Percentiles rank a stretch among this genome's conserved stretches.
phyloP scores from a whole-genome alignment of 805 yeast species.

The Aciculoconidium aculeatum region DNA sequence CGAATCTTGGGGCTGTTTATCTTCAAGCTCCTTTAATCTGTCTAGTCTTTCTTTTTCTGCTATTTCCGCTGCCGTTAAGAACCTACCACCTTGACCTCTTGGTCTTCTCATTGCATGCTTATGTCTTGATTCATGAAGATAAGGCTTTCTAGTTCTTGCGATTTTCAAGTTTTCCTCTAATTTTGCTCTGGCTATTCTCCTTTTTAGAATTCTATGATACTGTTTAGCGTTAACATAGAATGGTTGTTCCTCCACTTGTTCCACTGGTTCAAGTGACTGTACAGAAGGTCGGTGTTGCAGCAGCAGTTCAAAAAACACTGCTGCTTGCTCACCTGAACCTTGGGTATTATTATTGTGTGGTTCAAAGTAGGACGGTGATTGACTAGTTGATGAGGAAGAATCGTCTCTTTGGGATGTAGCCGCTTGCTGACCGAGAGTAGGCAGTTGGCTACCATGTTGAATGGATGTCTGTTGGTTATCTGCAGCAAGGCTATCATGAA shows the following conservation, averaged over 20 bases:
- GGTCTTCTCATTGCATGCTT: slow-evolving; percentile 99
- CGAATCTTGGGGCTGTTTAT: slow-evolving; percentile 13
- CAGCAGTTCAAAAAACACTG: too few species aligned
- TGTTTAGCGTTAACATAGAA: slow-evolving; percentile 97
- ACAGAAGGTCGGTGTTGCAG: too few species aligned
- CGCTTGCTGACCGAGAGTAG: too few species aligned
- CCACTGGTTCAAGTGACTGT: too few species aligned
- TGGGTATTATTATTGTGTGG: too few species aligned
- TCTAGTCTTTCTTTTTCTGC: slow-evolving; percentile 40
- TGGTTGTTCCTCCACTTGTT: slow-evolving; percentile 76
- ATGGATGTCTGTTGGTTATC: too few species aligned
- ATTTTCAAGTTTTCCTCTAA: slow-evolving; percentile 84
- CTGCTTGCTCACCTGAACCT: too few species aligned
- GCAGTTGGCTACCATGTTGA: too few species aligned
- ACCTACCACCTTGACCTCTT: slow-evolving; percentile 97
- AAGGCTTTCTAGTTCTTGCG: slow-evolving; percentile 87
- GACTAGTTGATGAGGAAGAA: too few species aligned
- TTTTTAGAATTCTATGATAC: slow-evolving; percentile 86
- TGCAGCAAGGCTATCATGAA: too few species aligned
- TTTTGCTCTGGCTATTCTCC: slow-evolving; percentile 90
- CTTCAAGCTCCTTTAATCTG: slow-evolving; percentile 30
- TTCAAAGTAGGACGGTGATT: too few species aligned
- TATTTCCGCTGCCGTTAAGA: slow-evolving; percentile 79
- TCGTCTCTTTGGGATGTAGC: too few species aligned
- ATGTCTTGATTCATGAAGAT: slow-evolving; percentile 93